Base-by-base conservation (phyloP, 2,329 filamentous ascomycete genomes). In the Aphanocladium album region DNA sequence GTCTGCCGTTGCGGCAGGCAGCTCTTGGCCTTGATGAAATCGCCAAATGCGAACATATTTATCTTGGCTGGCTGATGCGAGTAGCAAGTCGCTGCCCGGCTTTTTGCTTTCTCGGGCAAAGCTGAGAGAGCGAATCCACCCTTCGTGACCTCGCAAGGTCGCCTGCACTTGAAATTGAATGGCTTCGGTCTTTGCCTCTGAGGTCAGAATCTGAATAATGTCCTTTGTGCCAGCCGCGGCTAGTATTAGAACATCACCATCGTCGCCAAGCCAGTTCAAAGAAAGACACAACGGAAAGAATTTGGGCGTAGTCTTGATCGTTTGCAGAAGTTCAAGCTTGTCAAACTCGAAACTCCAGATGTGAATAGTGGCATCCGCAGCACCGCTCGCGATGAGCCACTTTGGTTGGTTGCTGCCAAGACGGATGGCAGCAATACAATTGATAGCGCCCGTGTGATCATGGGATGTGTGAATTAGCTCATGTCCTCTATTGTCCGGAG, bases 1-100 rank as follows among this genome's bases (percentile, higher is more conserved):
- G 1, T 81, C 78, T 7, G 76, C 78, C 43, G 81, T 82, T 54
- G 82, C 77, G 0, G 80, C 76, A 1, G 87, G 86, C 1, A 89
- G 75, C 37, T 87, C 84, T 62, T 83, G 82, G 37, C 90, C 91
- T 63, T 83, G 79, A 64, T 90, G 89, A 39, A 99, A 77, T 61
- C 93, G 86, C 95, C 95, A 99, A 39, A 99, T 83, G 45, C 95
- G 89, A 62, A 98, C 88, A 69, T 98, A 99, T 76, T 96, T 97
- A 74, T 99, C 95, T 73, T 99, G 95, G 71, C 93, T 98, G 23
- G 93, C 93, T 12, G 93, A 98, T 0, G 93, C 91, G 21, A 99
- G 82, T 23, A 98, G 76, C 4, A 96, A 72, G 71, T 97, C 93
- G 57, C 84, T 83, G 0, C 77, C 73, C 0, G 74, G 65, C 23